Conservation (phyloP, 2,329 filamentous ascomycete genomes). For the Xylaria sp. region DNA sequence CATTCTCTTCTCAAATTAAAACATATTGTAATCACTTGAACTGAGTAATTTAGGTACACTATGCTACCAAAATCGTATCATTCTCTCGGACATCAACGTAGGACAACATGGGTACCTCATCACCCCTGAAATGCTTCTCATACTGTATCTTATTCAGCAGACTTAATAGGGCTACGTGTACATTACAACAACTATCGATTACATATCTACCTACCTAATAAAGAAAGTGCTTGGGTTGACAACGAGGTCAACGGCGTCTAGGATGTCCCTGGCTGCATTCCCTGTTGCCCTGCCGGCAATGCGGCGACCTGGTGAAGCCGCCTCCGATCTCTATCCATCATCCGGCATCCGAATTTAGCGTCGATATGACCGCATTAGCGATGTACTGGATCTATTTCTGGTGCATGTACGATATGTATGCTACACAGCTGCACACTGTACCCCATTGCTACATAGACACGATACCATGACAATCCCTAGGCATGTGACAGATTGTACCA, state of each 20-base stretch:
- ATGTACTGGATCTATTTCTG: conserved; percentile 24
- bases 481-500: conserved; percentile 12
- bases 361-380: conserved; percentile 33
- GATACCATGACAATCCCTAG: background rate
- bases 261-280: conserved; percentile 15
- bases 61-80: background rate
- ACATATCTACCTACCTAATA: conserved; percentile 13
- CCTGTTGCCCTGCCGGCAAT: conserved; percentile 9
- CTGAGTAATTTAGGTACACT: background rate
- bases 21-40: background rate
- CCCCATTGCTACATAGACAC: background rate
- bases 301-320: conserved; percentile 12
- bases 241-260: conserved; percentile 1
- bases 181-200: background rate
- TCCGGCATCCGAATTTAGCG: conserved; percentile 35
- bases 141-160: background rate
- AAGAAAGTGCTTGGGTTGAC: background rate
- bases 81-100: background rate
- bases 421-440: conserved; percentile 6
- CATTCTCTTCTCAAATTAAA: background rate
- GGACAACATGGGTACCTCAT: background rate
- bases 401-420: conserved; percentile 13
- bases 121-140: background rate
- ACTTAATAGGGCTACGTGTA: conserved; percentile 1
- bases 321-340: conserved; percentile 26